Percentiles rank a stretch among this genome's conserved stretches.
These are phyloP conservation scores for Corymbia maculata DNA, from an alignment of 345 rosid species.

Conservation along the genomic window DNA sequence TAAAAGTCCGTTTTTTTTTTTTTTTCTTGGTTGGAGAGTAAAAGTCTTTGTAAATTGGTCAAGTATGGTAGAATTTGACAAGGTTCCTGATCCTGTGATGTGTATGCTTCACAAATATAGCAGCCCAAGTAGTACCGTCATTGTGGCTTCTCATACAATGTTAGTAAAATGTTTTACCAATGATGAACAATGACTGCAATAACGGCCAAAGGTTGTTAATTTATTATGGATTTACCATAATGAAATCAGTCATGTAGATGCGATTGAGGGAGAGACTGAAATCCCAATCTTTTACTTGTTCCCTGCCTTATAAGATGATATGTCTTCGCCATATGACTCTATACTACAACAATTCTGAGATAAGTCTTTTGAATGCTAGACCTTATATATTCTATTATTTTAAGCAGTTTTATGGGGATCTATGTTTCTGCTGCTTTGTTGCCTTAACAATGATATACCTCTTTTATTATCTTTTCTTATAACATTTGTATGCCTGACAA, in stretches of 20 bases:
- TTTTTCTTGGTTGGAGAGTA: too few species aligned
- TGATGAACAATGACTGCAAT: neutral
- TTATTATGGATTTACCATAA: neutral
- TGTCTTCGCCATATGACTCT: neutral
- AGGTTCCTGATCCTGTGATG: neutral
- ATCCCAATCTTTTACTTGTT: neutral
- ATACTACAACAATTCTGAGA: neutral
- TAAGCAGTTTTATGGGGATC: neutral
- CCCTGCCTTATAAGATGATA: neutral
- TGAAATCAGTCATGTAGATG: neutral
- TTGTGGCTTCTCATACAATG: neutral
- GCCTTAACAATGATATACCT: neutral
- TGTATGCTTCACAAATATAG: neutral
- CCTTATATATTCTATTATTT: neutral
- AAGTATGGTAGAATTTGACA: neutral
- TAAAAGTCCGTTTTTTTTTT: too few species aligned
- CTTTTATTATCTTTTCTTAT: neutral
- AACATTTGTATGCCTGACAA: neutral
- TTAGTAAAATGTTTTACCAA: neutral
- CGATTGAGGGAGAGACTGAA: neutral
- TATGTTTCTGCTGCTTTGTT: neutral
- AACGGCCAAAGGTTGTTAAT: neutral
- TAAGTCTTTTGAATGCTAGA: neutral
- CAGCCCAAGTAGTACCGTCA: neutral
- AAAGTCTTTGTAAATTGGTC: neutral